Evolutionary conservation across 2,329 filamentous ascomycete genomes (phyloP).

Genomic region (Cladosporium oxysporum): DNA sequence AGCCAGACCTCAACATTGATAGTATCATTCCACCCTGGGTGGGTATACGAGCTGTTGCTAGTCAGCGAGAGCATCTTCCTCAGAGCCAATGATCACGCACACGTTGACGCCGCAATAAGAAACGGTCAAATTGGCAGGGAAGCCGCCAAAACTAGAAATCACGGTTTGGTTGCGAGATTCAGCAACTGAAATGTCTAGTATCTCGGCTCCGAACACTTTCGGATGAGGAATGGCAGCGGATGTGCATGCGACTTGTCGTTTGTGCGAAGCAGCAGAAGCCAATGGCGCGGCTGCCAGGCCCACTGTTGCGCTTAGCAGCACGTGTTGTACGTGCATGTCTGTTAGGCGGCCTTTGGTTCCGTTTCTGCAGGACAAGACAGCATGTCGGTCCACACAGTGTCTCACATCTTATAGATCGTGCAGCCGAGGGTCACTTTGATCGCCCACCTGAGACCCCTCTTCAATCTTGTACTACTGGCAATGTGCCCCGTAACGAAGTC

Average conservation of each 20-base stretch:
- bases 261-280: background rate
- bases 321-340: background rate
- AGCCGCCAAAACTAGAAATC: background rate
- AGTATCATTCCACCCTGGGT: constrained; percentile 14
- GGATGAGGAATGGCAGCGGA: constrained; percentile 9
- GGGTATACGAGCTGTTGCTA: constrained; percentile 12
- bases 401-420: background rate
- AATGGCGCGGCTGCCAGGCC: constrained; percentile 1
- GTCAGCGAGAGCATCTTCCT: background rate
- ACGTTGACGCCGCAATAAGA: constrained; percentile 15
- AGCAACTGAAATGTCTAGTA: background rate
- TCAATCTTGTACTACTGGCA: background rate
- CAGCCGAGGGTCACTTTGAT: background rate
- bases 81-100: background rate
- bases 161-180: constrained; percentile 5
- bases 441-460: background rate
- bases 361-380: background rate
- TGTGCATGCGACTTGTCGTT: constrained; percentile 8
- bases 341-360: background rate
- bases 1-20: constrained; percentile 37
- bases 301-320: background rate
- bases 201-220: constrained; percentile 3
- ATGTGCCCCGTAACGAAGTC: background rate
- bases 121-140: constrained; percentile 11
- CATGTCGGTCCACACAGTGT: background rate